Conservation (phyloP, 345 rosid genomes). For the Viola odorata region DNA sequence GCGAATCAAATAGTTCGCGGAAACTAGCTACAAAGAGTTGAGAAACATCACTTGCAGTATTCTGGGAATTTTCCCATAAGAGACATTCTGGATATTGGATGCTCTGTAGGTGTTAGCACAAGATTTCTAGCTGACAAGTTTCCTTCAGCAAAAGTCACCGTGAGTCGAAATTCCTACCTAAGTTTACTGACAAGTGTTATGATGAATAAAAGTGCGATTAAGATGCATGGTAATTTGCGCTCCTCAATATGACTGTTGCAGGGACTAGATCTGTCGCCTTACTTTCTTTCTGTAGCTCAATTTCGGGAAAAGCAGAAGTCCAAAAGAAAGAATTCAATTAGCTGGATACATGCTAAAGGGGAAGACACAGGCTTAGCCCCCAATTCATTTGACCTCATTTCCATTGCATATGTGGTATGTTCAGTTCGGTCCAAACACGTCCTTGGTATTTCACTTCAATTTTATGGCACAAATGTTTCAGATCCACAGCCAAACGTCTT, state of each 20-base stretch:
- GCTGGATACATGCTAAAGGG: slow-evolving; percentile 57
- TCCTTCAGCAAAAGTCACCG: slow-evolving; percentile 49
- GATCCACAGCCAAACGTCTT: too few relatives aligned
- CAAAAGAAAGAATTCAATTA: slow-evolving; percentile 33
- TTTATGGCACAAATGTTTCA: too few relatives aligned
- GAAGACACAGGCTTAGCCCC: slow-evolving; percentile 59
- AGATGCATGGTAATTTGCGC: not conserved
- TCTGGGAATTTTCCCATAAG: slow-evolving; percentile 28
- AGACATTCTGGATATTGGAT: slow-evolving; percentile 57
- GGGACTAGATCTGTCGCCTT: slow-evolving; percentile 66
- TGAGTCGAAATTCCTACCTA: slow-evolving; percentile 19
- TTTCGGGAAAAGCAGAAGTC: slow-evolving; percentile 39
- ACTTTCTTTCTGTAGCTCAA: slow-evolving; percentile 61
- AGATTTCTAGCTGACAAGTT: slow-evolving; percentile 46
- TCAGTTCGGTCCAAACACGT: not conserved
- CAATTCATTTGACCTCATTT: slow-evolving; percentile 47
- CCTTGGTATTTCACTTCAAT: too few relatives aligned
- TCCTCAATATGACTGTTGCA: slow-evolving; percentile 14
- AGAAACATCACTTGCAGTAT: slow-evolving; percentile 38
- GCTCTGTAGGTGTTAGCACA: slow-evolving; percentile 62
- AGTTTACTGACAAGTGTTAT: too few relatives aligned
- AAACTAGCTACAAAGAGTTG: slow-evolving; percentile 46
- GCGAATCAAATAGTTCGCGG: slow-evolving; percentile 47
- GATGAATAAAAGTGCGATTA: not conserved
- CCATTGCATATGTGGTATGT: slow-evolving; percentile 45